Evolutionary conservation across 1,284 basidiomycete genomes (phyloP), one percentile per base, ranked within the genome.

Genomic region (Cronartium quercuum): DNA sequence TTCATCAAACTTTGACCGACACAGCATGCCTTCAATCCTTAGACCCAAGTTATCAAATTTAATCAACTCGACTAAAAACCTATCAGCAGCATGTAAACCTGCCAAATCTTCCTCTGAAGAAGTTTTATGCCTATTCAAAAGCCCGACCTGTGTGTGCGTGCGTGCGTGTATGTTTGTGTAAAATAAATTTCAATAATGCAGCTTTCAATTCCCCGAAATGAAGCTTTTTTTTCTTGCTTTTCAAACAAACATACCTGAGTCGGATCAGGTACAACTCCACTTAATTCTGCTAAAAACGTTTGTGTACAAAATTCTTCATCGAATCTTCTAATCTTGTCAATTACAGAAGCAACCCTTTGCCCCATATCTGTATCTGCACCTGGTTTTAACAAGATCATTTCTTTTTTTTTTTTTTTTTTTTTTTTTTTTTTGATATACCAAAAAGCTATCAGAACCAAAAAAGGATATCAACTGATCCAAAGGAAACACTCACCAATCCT

Each of bases 11-110:
- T 87, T 86, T 76, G 88, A 88, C 79, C 89, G 89, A 83, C 94
- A 98, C 51, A 98, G 84, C 92, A 98, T 94, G 13, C 93, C 90
- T 80, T 96, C 89, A 77, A 98, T 90, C 35, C 96, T 89, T 64
- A 92, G 90, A 35, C 86, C 87, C n/a, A 99, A 85, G 67, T 94
- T 90, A 60, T 96, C 89, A 58, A 98, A 94, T 81, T 97, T 93
- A 81, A 98, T 96, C 57, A 98, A 85, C 78, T 96, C 90, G 47
- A 98, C 94, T 88, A 99, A 94, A 58, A 99, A 86, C 34, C 96
- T 88, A 83, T 99, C 95, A 7, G 96, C 91, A 2, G 91, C 90
- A 83, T 98, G 95, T 38, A 99, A 85, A 61, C 88, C 87, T 51
- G 88, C 88, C 21, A 99, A 86, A 80, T 97, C 94, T 79, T 91